Evolutionary conservation across 2,329 filamentous ascomycete genomes (phyloP), one percentile per base, ranked within the genome.

Genomic region (Colletotrichum tamarilloi): DNA sequence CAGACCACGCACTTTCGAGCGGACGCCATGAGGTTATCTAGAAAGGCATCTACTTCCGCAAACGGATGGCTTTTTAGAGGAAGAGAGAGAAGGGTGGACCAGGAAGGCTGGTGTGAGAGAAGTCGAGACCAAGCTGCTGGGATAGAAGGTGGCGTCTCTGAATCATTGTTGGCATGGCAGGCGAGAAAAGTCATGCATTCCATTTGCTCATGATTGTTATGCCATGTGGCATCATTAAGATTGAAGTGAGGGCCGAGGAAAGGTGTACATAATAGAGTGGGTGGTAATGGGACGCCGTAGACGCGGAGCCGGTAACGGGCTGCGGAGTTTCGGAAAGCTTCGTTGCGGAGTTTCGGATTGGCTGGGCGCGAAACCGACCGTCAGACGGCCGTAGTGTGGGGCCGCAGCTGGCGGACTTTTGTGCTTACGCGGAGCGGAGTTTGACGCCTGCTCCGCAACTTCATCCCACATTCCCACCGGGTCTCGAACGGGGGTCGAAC

Each of bases 391-490:
- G 53, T 49, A 62, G 26, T 42, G 67, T 62, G 67, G 71, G 67
- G 71, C 71, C 71, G 71, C 67, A 52, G 56, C 46, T 22, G n/a
- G 62, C 71, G 67, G 71, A 73, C 24, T 73, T 72, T 58, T 42
- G 42, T 32, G 53, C 35, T 67, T 35, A 64, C 46, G 30, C 62
- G 62, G 62, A 26, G 65, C 69, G 65, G 65, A 72, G 65, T 72
- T 72, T 72, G 58, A 63, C 26, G 32, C 46, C 26, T 62, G 26
- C 58, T 12, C 30, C 30, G 56, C 66, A 49, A 72, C 70, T 26
- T 64, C 49, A 28, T 24, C 9, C 66, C 66, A 42, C 14, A 67
- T 66, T 5, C 30, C 30, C 53, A 52, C 58, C 65, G 53, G 53
- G 53, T 30, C 19, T 12, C 28, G 30, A n/a, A 49, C 42, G 42